Evolutionary conservation across 257 asterid species (phyloP), one percentile per base, ranked within the genome.

Genomic region (Solanum chiquidenum): DNA sequence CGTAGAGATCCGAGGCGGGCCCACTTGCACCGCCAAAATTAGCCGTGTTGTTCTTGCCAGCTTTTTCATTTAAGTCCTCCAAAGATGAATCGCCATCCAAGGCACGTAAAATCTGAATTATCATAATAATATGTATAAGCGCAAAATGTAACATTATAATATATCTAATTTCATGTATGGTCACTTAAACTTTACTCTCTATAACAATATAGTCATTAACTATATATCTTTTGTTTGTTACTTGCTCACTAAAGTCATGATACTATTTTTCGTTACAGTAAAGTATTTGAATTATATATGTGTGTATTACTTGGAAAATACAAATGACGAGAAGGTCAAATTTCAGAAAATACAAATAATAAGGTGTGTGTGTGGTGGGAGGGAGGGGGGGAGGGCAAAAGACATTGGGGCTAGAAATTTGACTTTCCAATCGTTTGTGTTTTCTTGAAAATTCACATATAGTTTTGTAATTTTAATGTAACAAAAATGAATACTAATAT

Each of bases 31-130:
- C 89, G 44, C 89, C 88, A 27, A 52, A 83, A 7, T 73, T 46
- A 12, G 75, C 5, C 60, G 89, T 79, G 62, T n/a, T 40, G 34
- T 79, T 93, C 42, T 89, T 92, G 66, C 91, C 93, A 3, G 92
- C 88, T 91, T 92, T 94, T 72, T 94, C 96, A 1, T 92, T 93
- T 85, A 93, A 75, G 93, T 94, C 98, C 6, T 95, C 99, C 83
- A 96, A 82, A 8, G 98, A 92, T 12, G 96, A 92, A 72, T 91
- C 95, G 37, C 99, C 98, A 38, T 96, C 98, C 82, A 96, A 60
- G 3, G 98, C 93, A 3, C 95, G 96, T 6, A 91, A 95, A 21
- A 95, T 95, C 98, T 95, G 88, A 33, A 77, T 62, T 72, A 62
- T 23, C 37, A 68, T 68, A 27, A 12, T 66, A 3, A 52, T 73